Evolutionary conservation across 306 rosid species (phyloP).

Genomic region (cucumber (Cucumis sativus)): DNA sequence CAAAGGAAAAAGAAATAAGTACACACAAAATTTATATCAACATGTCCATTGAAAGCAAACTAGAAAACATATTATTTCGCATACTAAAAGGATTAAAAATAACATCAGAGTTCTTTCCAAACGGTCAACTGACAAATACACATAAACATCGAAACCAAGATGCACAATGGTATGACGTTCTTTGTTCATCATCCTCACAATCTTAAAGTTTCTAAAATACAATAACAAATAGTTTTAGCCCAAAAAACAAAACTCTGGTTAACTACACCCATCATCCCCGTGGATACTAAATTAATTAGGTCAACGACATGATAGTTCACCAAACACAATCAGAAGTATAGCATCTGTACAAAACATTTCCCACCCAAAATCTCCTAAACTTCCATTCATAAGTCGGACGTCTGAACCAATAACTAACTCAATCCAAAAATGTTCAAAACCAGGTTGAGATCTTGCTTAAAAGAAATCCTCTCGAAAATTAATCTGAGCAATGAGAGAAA

Average conservation of each 20-base stretch:
- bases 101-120: not conserved
- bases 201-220: not conserved
- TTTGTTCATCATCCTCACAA: not conserved
- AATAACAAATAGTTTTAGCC: not conserved
- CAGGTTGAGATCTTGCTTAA: not conserved
- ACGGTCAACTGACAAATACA: not conserved
- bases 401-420: not conserved
- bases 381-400: not conserved
- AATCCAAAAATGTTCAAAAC: not conserved
- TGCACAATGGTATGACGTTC: not conserved
- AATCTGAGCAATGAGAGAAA: not conserved
- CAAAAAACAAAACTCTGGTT: not conserved
- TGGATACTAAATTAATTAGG: not conserved
- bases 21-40: conserved; percentile 10
- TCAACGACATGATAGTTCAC: not conserved
- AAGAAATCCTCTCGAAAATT: not conserved
- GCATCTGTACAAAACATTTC: not conserved
- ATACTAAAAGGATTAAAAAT: not conserved
- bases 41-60: not conserved
- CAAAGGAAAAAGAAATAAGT: conserved; percentile 2
- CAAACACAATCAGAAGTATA: not conserved
- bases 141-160: not conserved
- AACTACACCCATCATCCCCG: not conserved
- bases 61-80: not conserved
- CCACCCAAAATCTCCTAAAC: not conserved